These are phyloP conservation scores for Cyberlindnera meyerae DNA, from an alignment of 805 yeast genomes.

Conservation along the genomic window DNA sequence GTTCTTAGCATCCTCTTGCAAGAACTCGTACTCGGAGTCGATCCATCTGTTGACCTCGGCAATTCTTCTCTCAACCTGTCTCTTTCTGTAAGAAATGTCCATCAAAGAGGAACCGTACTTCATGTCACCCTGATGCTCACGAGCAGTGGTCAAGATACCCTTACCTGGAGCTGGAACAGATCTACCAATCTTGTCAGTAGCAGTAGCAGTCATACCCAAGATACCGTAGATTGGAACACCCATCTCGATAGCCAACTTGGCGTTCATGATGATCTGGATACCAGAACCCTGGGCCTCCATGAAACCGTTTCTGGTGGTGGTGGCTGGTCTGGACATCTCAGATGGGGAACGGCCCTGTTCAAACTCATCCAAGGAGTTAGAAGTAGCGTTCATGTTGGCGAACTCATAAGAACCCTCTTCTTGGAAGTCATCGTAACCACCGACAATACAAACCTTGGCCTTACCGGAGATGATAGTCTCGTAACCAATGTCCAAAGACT, in stretches of 20 bases:
- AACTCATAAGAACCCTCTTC: slow-evolving; percentile 98
- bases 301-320: slow-evolving; percentile 94
- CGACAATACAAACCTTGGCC: slow-evolving; percentile 94
- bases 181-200: slow-evolving; percentile 97
- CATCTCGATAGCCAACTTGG: slow-evolving; percentile 90
- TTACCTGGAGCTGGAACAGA: slow-evolving; percentile 99
- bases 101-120: slow-evolving; percentile 76
- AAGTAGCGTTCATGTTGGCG: slow-evolving; percentile 98
- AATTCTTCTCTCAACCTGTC: slow-evolving; percentile 81
- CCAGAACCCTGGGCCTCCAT: slow-evolving; percentile 99
- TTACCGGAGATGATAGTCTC: slow-evolving; percentile 91
- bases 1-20: slow-evolving; percentile 65
- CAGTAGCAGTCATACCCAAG: slow-evolving; percentile 91
- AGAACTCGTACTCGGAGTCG: slow-evolving; percentile 67
- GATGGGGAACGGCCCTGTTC: slow-evolving; percentile 96
- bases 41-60: slow-evolving; percentile 79
- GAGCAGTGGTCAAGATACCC: slow-evolving; percentile 97
- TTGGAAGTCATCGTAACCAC: slow-evolving; percentile 99
- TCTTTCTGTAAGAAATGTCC: slow-evolving; percentile 87
- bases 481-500: slow-evolving; percentile 93
- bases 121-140: slow-evolving; percentile 81
- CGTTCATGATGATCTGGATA: slow-evolving; percentile 93
- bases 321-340: slow-evolving; percentile 98
- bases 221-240: slow-evolving; percentile 99
- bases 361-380: slow-evolving; percentile 80